A percentile compares a stretch with the other conserved stretches of the same genome.
Conservation (phyloP, 331 rosid species). For the Acacia concinna region DNA sequence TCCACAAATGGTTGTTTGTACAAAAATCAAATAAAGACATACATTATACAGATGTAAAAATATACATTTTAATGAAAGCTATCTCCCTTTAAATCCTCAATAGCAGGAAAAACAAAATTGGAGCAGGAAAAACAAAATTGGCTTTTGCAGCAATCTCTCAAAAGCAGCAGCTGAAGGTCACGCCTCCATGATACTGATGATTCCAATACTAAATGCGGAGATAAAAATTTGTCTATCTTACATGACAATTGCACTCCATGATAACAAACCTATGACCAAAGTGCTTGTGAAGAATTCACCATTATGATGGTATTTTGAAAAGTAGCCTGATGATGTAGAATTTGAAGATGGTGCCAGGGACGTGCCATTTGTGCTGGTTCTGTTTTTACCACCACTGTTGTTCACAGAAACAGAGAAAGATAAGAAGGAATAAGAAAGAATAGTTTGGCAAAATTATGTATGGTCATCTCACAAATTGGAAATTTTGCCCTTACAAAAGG, state of each 20-base stretch:
- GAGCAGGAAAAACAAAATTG: slow-evolving; percentile 69
- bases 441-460: background rate
- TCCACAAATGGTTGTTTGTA: slow-evolving; percentile 36
- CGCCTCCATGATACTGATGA: slow-evolving; percentile 29
- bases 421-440: background rate
- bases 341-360: slow-evolving; percentile 78
- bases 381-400: slow-evolving; percentile 63
- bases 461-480: background rate
- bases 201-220: slow-evolving; percentile 11
- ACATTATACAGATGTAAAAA: slow-evolving; percentile 33
- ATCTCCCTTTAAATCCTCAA: slow-evolving; percentile 45
- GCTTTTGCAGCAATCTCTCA: slow-evolving; percentile 49
- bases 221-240: slow-evolving; percentile 35
- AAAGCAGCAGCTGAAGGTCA: slow-evolving; percentile 23
- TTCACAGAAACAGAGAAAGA: background rate
- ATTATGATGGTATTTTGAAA: slow-evolving; percentile 34
- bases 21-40: slow-evolving; percentile 40
- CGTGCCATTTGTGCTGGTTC: slow-evolving; percentile 54
- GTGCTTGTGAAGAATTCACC: slow-evolving; percentile 49
- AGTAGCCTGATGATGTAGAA: slow-evolving; percentile 61
- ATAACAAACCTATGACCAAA: slow-evolving; percentile 49
- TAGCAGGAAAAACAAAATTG: slow-evolving; percentile 64
- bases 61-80: slow-evolving; percentile 44
- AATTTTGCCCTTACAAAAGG: background rate
- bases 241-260: slow-evolving; percentile 51